Base-by-base conservation (phyloP, 1,284 basidiomycete species). In the Ceratobasidium papillatum region DNA sequence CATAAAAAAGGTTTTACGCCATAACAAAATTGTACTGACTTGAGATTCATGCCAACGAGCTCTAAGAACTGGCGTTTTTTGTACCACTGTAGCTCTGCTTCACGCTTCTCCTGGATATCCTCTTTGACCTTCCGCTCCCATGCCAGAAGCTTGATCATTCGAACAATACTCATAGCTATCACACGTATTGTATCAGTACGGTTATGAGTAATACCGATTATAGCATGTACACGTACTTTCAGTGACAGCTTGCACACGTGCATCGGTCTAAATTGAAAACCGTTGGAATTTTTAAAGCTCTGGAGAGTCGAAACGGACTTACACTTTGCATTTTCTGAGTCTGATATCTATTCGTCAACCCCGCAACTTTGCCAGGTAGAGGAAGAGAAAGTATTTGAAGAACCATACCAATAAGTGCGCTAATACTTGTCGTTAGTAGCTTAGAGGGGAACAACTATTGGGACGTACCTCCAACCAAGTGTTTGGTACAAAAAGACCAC, bases 91-190 rank as follows among this genome's bases (percentile, higher is more conserved):
- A 75, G 30, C 36, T 68, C 74, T 27, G 58, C 74, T 45, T 65
- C 43, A 9, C 73, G 45, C n/a, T 56, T 65, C 34, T 34, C 22
- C 36, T 45, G 27, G 3, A 56, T 32, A 41, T 65, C 49, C 7
- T 3, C 22, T 38, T 59, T 65, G 62, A 74, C 62, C 27, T 38
- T 59, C n/a, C 25, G 11, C 36, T 74, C 73, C 73, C 73, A 74
- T n/a, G 49, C 73, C n/a, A 74, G 58, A 19, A 74, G 27, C 51
- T 74, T 74, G 51, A 74, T 74, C 61, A 62, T 74, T 34, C 73
- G 73, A 25, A 74, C 58, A 43, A 65, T 47, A 38, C 45, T 65
- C 7, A 74, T 22, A 2, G 62, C 73, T 74, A 54, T 12, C 49
- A 3, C 5, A 36, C 7, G 41, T 43, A 36, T 27, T n/a, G 30